Evolutionary conservation across 371 early-diverging fungal species (phyloP), one percentile per base, ranked within the genome.

Genomic region (Apophysomyces ossiformis): DNA sequence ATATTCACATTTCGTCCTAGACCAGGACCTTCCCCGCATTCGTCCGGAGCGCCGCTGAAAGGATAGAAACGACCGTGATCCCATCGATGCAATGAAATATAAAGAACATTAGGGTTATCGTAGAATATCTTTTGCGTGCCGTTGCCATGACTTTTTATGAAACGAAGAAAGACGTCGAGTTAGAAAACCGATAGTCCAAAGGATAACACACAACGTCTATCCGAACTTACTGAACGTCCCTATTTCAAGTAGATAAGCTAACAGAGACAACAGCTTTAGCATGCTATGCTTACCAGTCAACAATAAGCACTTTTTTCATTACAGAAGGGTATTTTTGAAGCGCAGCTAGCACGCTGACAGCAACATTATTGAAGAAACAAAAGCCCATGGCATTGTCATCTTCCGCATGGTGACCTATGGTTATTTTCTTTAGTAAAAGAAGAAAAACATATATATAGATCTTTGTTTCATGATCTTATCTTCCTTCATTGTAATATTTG

Each of bases 331-430:
- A 78, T 63, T 76, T 81, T 37, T 78, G 74, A 26, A 87, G 44
- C 0, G 83, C 79, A n/a, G 79, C 66, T 16, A 81, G 71, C 11
- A 83, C 89, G 5, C 89, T 86, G 21, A 89, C 84, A 11, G 88
- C 90, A 4, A 88, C 88, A 68, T 89, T 90, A 67, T 90, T 90
- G 71, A 84, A 89, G 59, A 87, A 85, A 54, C 90, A 90, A 67
- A 85, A 90, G 7, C 90, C 90, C 90, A 87, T 90, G 13, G 86
- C 88, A 36, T 76, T 76, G 65, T 87, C 82, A 47, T 82, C 77
- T 69, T 90, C 89, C 13, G 90, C 88, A 63, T 90, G 90, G 73
- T 90, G 90, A 1, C 83, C 81, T 78, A 60, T 44, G 37, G 41
- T 8, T 8, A 41, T 64, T 35, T 57, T 18, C 36, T 16, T 54